Conservation (phyloP, 805 yeast genomes). For the Candida nanaspora region DNA sequence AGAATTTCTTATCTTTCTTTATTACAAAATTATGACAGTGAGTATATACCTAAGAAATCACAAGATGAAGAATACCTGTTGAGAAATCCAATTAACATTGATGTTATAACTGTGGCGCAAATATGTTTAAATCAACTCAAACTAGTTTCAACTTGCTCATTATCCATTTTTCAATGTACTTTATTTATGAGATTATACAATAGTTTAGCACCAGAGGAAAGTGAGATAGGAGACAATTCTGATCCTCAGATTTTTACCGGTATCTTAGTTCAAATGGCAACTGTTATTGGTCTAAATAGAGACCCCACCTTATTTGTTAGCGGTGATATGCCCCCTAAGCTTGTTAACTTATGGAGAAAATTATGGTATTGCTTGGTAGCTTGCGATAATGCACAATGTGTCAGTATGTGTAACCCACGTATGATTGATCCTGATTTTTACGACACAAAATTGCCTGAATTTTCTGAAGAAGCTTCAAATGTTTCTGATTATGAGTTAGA, state of each 20-base stretch:
- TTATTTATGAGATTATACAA: slow-evolving; percentile 44
- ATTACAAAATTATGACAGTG: slow-evolving; percentile 22
- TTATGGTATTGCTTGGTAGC: slow-evolving; percentile 48
- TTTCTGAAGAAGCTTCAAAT: slow-evolving; percentile 28
- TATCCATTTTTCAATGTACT: slow-evolving; percentile 49
- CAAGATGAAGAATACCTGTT: slow-evolving; percentile 30
- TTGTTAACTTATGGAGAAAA: slow-evolving; percentile 45
- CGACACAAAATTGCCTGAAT: slow-evolving; percentile 46
- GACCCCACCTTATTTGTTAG: slow-evolving; percentile 47
- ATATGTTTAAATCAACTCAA: slow-evolving; percentile 50
- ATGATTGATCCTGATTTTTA: slow-evolving; percentile 31
- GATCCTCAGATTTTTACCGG: slow-evolving; percentile 50
- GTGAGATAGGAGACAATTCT: slow-evolving; percentile 52
- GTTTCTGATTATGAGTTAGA: slow-evolving; percentile 34
- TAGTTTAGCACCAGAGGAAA: slow-evolving; percentile 46
- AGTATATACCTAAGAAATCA: slow-evolving; percentile 18
- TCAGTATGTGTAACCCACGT: slow-evolving; percentile 41
- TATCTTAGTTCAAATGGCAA: slow-evolving; percentile 58
- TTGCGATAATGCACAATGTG: slow-evolving; percentile 38
- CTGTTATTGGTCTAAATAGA: slow-evolving; percentile 59
- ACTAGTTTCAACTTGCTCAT: slow-evolving; percentile 37
- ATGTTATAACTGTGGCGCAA: slow-evolving; percentile 42
- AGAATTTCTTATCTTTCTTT: slow-evolving; percentile 37
- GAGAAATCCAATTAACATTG: slow-evolving; percentile 37
- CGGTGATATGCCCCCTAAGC: slow-evolving; percentile 11